A percentile compares a stretch with the other conserved stretches of the same genome.
These are phyloP conservation scores for Backusella sp. DNA, from an alignment of 192 early-diverging fungal species.

Conservation along the genomic window DNA sequence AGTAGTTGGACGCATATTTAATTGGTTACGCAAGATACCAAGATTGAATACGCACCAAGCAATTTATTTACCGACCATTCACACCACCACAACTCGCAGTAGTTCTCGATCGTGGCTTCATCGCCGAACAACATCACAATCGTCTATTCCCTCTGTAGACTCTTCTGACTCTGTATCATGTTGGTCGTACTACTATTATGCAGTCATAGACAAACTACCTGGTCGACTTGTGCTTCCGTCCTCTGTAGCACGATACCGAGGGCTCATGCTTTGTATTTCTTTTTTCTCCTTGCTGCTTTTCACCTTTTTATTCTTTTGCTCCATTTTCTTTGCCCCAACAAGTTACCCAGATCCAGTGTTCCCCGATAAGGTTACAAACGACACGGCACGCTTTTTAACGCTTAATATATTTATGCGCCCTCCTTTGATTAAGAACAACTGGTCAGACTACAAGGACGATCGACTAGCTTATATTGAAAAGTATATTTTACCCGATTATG, in stretches of 20 bases:
- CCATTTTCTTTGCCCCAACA: conserved; percentile 29
- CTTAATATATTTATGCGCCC: conserved; percentile 75
- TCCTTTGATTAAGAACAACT: conserved; percentile 68
- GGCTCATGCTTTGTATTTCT: conserved; percentile 17
- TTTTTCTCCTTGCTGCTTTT: conserved; percentile 15
- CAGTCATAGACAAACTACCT: neutral
- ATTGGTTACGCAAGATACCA: conserved; percentile 36
- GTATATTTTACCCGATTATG: conserved; percentile 66
- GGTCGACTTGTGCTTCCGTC: conserved; percentile 3
- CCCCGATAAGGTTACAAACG: conserved; percentile 30
- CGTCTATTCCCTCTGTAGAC: conserved; percentile 13
- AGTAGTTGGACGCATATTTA: conserved; percentile 24
- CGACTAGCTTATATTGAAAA: conserved; percentile 70
- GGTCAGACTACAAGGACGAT: conserved; percentile 78
- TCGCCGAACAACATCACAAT: neutral
- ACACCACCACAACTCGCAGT: neutral
- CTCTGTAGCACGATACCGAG: conserved; percentile 11
- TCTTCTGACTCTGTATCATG: conserved; percentile 5
- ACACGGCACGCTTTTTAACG: conserved; percentile 53
- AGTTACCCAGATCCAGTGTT: conserved; percentile 25
- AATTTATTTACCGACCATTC: conserved; percentile 28
- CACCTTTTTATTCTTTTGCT: conserved; percentile 32
- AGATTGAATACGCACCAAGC: conserved; percentile 30
- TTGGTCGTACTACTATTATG: conserved; percentile 5
- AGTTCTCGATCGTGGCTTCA: conserved; percentile 8